A percentile compares a stretch with the other conserved stretches of the same genome.
Evolutionary conservation across 208 protist species (phyloP).

Genomic region (Leishmania martiniquensis): DNA sequence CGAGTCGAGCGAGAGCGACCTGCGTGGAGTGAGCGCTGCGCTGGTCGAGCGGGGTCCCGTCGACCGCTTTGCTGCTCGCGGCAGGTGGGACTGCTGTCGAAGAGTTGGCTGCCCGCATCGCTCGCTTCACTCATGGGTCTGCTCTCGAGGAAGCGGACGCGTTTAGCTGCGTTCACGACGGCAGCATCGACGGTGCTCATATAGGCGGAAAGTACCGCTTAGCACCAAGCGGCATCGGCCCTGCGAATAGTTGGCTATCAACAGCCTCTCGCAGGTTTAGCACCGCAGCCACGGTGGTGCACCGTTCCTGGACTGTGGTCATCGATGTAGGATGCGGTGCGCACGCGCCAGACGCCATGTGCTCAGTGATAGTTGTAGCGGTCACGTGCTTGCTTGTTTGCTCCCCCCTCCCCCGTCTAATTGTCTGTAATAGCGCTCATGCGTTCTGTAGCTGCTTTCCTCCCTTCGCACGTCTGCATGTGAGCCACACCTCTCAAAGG

Average conservation of each 20-base stretch:
- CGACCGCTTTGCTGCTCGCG: background rate
- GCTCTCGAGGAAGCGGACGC: background rate
- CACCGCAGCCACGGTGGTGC: background rate
- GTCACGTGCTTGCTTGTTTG: background rate
- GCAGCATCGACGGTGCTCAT: background rate
- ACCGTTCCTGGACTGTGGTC: background rate
- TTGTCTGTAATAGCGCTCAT: background rate
- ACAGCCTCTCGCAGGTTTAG: background rate
- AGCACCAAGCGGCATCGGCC: too few species aligned
- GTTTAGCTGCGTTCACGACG: background rate
- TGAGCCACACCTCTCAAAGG: too few species aligned
- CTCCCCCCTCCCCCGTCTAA: background rate
- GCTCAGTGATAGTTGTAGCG: background rate
- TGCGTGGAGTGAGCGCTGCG: slow-evolving; percentile 2
- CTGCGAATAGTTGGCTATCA: background rate
- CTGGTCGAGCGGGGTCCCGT: background rate
- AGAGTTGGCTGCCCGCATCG: background rate
- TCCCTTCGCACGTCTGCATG: background rate
- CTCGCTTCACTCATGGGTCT: background rate
- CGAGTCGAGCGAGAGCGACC: slow-evolving; percentile 1
- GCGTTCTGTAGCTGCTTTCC: background rate
- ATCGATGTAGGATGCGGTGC: background rate
- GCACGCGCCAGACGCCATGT: background rate
- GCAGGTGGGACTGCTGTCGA: background rate
- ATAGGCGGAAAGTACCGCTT: background rate